Evolutionary conservation across 768 basidiomycete species (phyloP).

Genomic region (Mycena chlorophos): DNA sequence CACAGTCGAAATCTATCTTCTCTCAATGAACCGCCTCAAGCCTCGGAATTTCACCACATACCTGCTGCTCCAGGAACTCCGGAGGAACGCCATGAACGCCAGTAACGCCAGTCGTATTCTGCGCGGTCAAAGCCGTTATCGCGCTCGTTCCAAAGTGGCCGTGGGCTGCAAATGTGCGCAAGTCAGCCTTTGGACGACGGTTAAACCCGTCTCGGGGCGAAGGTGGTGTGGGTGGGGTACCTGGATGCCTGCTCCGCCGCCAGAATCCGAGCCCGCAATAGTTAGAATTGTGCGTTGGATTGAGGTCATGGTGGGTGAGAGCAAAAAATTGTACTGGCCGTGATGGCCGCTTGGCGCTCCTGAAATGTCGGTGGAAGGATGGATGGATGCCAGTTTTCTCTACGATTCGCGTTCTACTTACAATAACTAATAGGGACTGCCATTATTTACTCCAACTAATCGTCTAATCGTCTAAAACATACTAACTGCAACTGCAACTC

Average conservation of each 20-base stretch:
- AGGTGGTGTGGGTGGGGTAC: conserved; percentile 39
- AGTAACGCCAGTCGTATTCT: conserved; percentile 86
- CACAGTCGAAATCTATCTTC: conserved; percentile 61
- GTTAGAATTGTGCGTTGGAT: conserved; percentile 50
- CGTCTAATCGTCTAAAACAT: too few species aligned
- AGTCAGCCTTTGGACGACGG: conserved; percentile 60
- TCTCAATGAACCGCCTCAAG: neutral
- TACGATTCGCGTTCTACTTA: too few species aligned
- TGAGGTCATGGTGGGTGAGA: neutral
- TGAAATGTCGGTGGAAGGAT: too few species aligned
- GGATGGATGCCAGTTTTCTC: too few species aligned
- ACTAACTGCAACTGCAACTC: neutral
- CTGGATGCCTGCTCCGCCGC: conserved; percentile 90
- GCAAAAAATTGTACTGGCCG: too few species aligned
- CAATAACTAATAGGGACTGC: too few species aligned
- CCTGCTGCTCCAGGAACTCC: conserved; percentile 75
- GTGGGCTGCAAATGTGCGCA: conserved; percentile 80
- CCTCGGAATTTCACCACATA: conserved; percentile 35
- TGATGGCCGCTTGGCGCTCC: too few species aligned
- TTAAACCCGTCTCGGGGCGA: neutral
- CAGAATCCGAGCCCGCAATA: conserved; percentile 79
- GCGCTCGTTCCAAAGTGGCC: conserved; percentile 80
- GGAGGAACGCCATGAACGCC: conserved; percentile 68
- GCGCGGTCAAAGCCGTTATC: conserved; percentile 84
- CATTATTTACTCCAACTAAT: too few species aligned